Percentiles rank a stretch among this genome's conserved stretches.
phyloP scores from a whole-genome alignment of 1,139 yeast species.

The Yamadazyma buinensis region DNA sequence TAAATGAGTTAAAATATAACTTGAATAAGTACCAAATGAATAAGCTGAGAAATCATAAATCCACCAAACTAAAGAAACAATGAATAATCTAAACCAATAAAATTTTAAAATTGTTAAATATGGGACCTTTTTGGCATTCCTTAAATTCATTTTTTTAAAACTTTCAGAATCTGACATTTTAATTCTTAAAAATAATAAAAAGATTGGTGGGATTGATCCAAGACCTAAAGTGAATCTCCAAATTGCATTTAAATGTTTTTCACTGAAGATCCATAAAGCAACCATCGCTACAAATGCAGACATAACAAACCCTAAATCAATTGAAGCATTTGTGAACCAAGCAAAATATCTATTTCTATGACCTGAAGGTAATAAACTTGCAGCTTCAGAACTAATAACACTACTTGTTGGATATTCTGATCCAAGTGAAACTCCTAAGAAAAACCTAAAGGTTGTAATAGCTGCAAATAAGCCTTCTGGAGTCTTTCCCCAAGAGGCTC shows the following conservation, averaged over 20 bases:
- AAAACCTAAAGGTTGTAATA: slow-evolving; percentile 78
- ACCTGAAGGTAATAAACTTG: slow-evolving; percentile 72
- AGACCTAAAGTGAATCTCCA: slow-evolving; percentile 93
- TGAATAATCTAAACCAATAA: slow-evolving; percentile 75
- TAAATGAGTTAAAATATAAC: slow-evolving; percentile 57
- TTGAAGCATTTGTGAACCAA: slow-evolving; percentile 86
- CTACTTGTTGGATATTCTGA: slow-evolving; percentile 94
- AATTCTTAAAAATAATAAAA: slow-evolving; percentile 72
- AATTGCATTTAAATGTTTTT: slow-evolving; percentile 67
- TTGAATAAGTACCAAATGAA: slow-evolving; percentile 81
- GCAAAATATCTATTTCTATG: slow-evolving; percentile 84
- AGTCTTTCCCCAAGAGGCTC: slow-evolving; percentile 76
- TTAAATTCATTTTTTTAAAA: slow-evolving; percentile 68
- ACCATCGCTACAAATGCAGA: slow-evolving; percentile 89
- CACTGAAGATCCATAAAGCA: slow-evolving; percentile 74
- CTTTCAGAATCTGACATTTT: slow-evolving; percentile 70
- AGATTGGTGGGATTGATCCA: slow-evolving; percentile 87
- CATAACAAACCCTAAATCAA: slow-evolving; percentile 82
- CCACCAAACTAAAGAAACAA: slow-evolving; percentile 83
- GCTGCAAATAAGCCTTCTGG: slow-evolving; percentile 73
- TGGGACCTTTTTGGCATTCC: slow-evolving; percentile 57
- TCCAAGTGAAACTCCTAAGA: slow-evolving; percentile 81
- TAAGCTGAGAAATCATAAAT: slow-evolving; percentile 84
- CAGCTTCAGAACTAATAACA: slow-evolving; percentile 91
- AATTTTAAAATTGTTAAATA: slow-evolving; percentile 67